Percentiles rank a stretch among this genome's conserved stretches.
These are phyloP conservation scores for Hypoxylon crocopeplum DNA, from an alignment of 495 filamentous ascomycete genomes.

Conservation along the genomic window DNA sequence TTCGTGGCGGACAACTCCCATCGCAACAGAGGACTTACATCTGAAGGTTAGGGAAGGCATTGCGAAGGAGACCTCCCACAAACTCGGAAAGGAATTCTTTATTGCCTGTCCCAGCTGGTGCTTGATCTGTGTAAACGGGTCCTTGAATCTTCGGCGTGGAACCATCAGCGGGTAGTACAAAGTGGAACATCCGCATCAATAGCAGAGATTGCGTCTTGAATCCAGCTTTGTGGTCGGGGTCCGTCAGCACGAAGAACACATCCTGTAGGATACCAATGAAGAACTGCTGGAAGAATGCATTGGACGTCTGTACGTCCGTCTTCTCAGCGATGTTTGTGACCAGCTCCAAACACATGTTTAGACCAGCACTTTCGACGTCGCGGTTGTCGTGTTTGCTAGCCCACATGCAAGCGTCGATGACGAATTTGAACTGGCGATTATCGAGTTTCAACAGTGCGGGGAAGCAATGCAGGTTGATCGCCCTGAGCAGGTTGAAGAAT, in stretches of 20 bases:
- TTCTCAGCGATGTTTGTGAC: slow-evolving; percentile 95
- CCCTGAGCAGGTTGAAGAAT: slow-evolving; percentile 95
- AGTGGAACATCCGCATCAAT: slow-evolving; percentile 94
- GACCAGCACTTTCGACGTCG: slow-evolving; percentile 95
- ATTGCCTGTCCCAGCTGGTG: slow-evolving; percentile 80
- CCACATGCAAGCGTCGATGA: slow-evolving; percentile 99
- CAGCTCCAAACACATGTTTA: slow-evolving; percentile 98
- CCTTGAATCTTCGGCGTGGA: slow-evolving; percentile 83
- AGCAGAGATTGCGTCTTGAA: slow-evolving; percentile 97
- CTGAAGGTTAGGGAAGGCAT: slow-evolving; percentile 92
- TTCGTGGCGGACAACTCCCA: neutral
- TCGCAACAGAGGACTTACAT: slow-evolving; percentile 66
- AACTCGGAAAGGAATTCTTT: slow-evolving; percentile 88
- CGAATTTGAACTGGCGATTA: slow-evolving; percentile 95
- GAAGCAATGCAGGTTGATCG: slow-evolving; percentile 97
- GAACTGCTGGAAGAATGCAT: slow-evolving; percentile 96
- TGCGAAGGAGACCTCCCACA: slow-evolving; percentile 82
- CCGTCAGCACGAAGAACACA: slow-evolving; percentile 97
- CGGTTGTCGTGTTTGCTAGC: slow-evolving; percentile 99
- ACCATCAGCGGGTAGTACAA: slow-evolving; percentile 69
- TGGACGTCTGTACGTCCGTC: slow-evolving; percentile 82
- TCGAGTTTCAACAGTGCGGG: slow-evolving; percentile 92
- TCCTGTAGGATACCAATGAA: slow-evolving; percentile 95
- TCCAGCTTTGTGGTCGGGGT: slow-evolving; percentile 97
- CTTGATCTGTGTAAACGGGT: slow-evolving; percentile 85